Evolutionary conservation across 768 basidiomycete species (phyloP).

Genomic region (Calocybe gangraenosa): DNA sequence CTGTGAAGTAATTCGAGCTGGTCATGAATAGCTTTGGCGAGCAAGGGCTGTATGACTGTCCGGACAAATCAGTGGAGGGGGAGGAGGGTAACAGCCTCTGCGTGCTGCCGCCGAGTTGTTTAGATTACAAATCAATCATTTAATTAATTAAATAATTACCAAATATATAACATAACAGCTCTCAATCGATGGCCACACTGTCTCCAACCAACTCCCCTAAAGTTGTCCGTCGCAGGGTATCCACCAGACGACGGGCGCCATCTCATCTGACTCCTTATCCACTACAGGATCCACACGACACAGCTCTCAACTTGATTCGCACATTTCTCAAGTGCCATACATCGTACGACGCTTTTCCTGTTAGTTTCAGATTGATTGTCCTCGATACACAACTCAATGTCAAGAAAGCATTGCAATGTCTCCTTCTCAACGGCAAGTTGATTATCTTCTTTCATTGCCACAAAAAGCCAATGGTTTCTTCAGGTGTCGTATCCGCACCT

Average conservation of each 20-base stretch:
- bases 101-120: too few species aligned
- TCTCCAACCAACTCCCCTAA: conserved; percentile 48
- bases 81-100: conserved; percentile 1
- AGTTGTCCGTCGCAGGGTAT: conserved; percentile 46
- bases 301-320: conserved; percentile 68
- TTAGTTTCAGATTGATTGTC: conserved; percentile 94
- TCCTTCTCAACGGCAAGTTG: conserved; percentile 68
- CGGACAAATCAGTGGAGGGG: background rate
- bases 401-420: conserved; percentile 88
- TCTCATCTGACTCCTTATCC: conserved; percentile 58
- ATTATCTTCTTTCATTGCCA: conserved; percentile 5
- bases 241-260: conserved; percentile 50
- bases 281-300: conserved; percentile 61
- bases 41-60: background rate
- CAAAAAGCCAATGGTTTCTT: conserved; percentile 7
- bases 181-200: conserved; percentile 42
- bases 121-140: too few species aligned
- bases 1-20: background rate
- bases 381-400: conserved; percentile 95
- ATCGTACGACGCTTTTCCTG: conserved; percentile 95
- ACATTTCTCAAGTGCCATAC: conserved; percentile 79
- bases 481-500: conserved; percentile 97
- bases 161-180: conserved; percentile 8
- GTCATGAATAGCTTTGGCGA: background rate
- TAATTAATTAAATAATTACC: conserved; percentile 9